phyloP scores from a whole-genome alignment of 1,284 basidiomycete species.

The Ceratobasidium papillatum region DNA sequence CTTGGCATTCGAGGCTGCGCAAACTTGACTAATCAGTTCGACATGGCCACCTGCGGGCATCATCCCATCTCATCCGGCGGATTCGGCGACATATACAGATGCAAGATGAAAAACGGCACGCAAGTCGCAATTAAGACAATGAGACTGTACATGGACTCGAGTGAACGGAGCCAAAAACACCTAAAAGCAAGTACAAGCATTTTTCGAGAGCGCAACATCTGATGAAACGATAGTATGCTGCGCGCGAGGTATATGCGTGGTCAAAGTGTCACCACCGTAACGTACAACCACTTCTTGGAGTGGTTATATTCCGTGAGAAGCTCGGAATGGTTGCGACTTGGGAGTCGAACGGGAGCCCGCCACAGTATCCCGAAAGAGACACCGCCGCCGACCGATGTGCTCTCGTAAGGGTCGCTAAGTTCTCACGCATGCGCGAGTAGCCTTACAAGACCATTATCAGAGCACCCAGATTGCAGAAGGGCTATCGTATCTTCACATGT shows the following conservation, averaged over 20 bases:
- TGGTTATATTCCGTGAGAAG: background rate
- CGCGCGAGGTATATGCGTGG: background rate
- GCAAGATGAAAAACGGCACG: background rate
- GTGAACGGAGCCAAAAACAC: background rate
- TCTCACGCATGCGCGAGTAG: no score
- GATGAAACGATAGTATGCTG: background rate
- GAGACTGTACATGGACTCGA: background rate
- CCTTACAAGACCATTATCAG: no score
- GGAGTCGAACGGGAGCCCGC: background rate
- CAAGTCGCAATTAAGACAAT: slow-evolving; percentile 2
- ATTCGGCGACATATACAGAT: background rate
- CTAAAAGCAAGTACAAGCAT: background rate
- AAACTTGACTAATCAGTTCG: background rate
- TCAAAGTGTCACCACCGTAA: background rate
- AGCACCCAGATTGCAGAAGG: no score
- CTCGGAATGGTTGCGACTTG: background rate
- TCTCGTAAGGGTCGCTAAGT: no score
- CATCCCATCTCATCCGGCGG: background rate
- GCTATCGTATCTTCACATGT: no score
- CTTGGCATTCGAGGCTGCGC: background rate
- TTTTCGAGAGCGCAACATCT: no score
- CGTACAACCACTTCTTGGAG: background rate
- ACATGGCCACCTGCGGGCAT: background rate
- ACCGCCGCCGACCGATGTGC: background rate
- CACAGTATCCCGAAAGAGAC: background rate